phyloP scores from a whole-genome alignment of 805 yeast species.

The Candida xiaguanensis region DNA sequence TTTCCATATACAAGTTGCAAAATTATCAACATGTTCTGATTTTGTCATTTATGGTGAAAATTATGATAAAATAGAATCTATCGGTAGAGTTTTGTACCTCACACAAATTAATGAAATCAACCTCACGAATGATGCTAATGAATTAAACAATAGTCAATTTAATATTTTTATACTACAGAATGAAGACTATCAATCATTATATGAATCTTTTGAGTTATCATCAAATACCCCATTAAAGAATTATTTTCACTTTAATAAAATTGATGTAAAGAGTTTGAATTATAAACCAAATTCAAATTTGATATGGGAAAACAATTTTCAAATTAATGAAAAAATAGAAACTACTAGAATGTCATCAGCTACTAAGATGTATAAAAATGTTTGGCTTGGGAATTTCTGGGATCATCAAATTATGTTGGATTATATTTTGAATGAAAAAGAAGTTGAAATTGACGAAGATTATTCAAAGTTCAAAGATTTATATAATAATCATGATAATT shows the following conservation, averaged over 20 bases:
- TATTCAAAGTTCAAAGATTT: conserved; percentile 21
- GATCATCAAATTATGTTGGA: conserved; percentile 51
- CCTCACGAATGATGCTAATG: conserved; percentile 3
- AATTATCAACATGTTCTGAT: conserved; percentile 69
- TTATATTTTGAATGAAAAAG: conserved; percentile 7
- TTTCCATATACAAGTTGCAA: conserved; percentile 83
- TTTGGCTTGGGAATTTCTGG: conserved; percentile 83
- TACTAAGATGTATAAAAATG: conserved; percentile 47
- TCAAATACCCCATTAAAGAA: neutral
- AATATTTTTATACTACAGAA: conserved; percentile 12
- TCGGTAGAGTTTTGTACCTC: conserved; percentile 33
- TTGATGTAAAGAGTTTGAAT: conserved; percentile 4
- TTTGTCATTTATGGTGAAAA: conserved; percentile 71
- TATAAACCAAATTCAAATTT: conserved; percentile 2
- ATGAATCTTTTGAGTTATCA: conserved; percentile 1
- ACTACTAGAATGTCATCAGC: conserved; percentile 82
- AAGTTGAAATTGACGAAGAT: neutral
- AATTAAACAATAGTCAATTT: conserved; percentile 9
- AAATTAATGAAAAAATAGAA: conserved; percentile 75
- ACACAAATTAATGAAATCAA: conserved; percentile 29
- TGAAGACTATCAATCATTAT: neutral
- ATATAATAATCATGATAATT: conserved; percentile 49
- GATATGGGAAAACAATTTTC: conserved; percentile 64
- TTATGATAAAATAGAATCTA: conserved; percentile 12
- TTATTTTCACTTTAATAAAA: conserved; percentile 4